Percentiles rank a stretch among this genome's conserved stretches.
These are phyloP conservation scores for Boeremia lycopersici DNA, from an alignment of 2,329 filamentous ascomycete genomes.

Conservation along the genomic window DNA sequence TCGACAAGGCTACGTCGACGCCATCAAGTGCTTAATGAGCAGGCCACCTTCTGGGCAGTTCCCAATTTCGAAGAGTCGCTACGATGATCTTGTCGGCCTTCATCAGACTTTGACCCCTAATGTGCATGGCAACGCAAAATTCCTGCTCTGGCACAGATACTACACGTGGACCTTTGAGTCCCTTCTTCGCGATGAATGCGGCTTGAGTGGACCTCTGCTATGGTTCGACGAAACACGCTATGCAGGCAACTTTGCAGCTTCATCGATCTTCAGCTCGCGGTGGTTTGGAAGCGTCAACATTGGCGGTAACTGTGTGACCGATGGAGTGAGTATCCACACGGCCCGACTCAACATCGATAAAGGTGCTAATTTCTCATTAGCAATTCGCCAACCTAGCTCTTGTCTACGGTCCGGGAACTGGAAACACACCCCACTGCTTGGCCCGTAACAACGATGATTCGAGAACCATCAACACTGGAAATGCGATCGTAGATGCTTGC, in stretches of 20 bases:
- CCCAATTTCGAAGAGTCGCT: conserved; percentile 30
- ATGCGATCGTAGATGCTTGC: conserved; percentile 37
- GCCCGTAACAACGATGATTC: conserved; percentile 35
- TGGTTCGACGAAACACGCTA: conserved; percentile 47
- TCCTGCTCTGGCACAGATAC: conserved; percentile 54
- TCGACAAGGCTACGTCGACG: conserved; percentile 32
- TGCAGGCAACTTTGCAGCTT: conserved; percentile 35
- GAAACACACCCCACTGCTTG: conserved; percentile 40
- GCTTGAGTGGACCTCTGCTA: conserved; percentile 47
- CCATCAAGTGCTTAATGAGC: conserved; percentile 38
- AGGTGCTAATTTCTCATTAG: conserved; percentile 15
- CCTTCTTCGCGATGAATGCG: conserved; percentile 51
- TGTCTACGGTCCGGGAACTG: conserved; percentile 38
- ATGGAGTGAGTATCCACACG: conserved; percentile 37
- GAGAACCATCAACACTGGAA: conserved; percentile 36
- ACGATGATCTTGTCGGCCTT: conserved; percentile 42
- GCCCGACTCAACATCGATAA: neutral
- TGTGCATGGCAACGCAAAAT: conserved; percentile 43
- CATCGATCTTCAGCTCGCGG: conserved; percentile 37
- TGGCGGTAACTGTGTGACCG: conserved; percentile 35
- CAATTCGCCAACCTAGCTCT: conserved; percentile 41
- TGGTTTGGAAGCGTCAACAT: conserved; percentile 37
- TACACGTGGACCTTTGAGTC: conserved; percentile 51
- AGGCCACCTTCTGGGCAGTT: conserved; percentile 32
- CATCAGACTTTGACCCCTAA: conserved; percentile 41